Percentiles rank a stretch among this genome's conserved stretches.
phyloP scores from a whole-genome alignment of 768 basidiomycete species.

The Trametes gibbosa region DNA sequence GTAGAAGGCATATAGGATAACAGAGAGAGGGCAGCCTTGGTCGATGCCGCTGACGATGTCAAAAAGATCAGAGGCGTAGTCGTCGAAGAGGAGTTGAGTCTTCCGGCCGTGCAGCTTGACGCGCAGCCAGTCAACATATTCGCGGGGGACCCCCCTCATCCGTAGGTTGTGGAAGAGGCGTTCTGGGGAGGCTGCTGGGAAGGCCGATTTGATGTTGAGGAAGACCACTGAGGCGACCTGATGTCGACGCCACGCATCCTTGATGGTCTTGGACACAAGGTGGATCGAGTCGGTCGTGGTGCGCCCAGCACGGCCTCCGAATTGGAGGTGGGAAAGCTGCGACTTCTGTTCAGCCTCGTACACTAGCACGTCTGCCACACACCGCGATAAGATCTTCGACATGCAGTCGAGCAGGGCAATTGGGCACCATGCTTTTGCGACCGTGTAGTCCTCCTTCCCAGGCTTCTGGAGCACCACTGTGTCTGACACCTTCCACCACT shows the following conservation, averaged over 20 bases:
- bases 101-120: conserved; percentile 18
- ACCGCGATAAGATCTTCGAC: conserved; percentile 23
- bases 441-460: conserved; percentile 32
- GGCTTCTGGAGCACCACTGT: conserved; percentile 36
- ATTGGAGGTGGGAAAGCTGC: conserved; percentile 23
- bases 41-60: conserved; percentile 28
- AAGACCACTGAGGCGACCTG: conserved; percentile 33
- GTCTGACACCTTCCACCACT: conserved; percentile 27
- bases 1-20: conserved; percentile 33
- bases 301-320: conserved; percentile 24
- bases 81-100: conserved; percentile 27
- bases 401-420: conserved; percentile 32
- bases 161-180: conserved; percentile 20
- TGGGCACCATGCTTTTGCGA: conserved; percentile 33
- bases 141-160: conserved; percentile 11
- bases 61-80: conserved; percentile 22
- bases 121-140: conserved; percentile 19
- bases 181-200: conserved; percentile 17
- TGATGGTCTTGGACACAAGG: conserved; percentile 20
- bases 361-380: conserved; percentile 16
- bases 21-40: conserved; percentile 34
- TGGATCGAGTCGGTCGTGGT: conserved; percentile 30
- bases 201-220: conserved; percentile 36
- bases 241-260: conserved; percentile 22
- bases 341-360: conserved; percentile 1